phyloP scores from a whole-genome alignment of 306 rosid species.

The Acmispon strigosus region DNA sequence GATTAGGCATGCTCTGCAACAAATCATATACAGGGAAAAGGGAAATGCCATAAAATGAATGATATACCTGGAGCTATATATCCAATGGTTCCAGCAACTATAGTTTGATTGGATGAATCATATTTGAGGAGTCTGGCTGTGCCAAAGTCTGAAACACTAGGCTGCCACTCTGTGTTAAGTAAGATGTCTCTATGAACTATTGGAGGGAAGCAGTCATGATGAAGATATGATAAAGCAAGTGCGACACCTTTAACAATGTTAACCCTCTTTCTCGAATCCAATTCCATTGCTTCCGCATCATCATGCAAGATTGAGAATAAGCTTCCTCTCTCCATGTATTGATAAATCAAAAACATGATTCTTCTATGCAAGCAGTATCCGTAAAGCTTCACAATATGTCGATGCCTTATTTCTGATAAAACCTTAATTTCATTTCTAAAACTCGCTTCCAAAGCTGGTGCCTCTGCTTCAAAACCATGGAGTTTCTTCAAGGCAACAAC shows the following conservation, averaged over 20 bases:
- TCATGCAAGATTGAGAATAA: background rate
- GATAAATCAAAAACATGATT: constrained; percentile 1
- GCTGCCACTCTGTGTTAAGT: background rate
- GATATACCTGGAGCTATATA: constrained; percentile 13
- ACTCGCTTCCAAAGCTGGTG: too few species aligned
- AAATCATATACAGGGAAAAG: too few species aligned
- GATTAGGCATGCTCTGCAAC: too few species aligned
- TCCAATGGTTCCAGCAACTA: constrained; percentile 16
- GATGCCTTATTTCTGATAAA: too few species aligned
- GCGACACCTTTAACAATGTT: constrained; percentile 3
- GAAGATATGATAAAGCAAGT: constrained; percentile 9
- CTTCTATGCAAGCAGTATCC: background rate
- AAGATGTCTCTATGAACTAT: constrained; percentile 15
- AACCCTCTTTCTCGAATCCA: constrained; percentile 10
- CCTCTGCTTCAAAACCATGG: too few species aligned
- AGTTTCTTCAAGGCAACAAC: too few species aligned
- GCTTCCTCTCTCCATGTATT: constrained; percentile 6
- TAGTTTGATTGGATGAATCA: background rate
- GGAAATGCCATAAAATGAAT: too few species aligned
- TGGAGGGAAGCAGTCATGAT: constrained; percentile 1
- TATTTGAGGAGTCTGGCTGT: background rate
- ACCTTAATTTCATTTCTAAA: too few species aligned
- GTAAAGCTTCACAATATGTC: too few species aligned
- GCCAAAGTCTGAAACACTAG: background rate
- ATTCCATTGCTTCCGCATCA: background rate